These are phyloP conservation scores for Sclerotinia borealis DNA, from an alignment of 2,329 filamentous ascomycete species.

Conservation along the genomic window DNA sequence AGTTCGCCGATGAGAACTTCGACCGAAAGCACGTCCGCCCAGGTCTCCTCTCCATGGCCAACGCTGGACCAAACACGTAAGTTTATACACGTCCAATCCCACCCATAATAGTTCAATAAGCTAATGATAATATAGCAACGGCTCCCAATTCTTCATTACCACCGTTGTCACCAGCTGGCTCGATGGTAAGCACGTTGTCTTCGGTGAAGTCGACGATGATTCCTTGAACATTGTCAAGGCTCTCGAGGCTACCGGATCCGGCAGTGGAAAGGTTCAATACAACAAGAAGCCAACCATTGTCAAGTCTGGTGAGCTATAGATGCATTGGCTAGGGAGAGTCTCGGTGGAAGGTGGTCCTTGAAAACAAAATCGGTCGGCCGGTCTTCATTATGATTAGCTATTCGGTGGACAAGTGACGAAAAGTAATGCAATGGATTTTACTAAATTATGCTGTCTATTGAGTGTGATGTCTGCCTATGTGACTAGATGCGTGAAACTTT, in stretches of 20 bases:
- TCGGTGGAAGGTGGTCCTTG: constrained; percentile 14
- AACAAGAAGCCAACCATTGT: constrained; percentile 53
- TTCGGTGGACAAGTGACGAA: constrained; percentile 11
- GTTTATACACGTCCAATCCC: constrained; percentile 49
- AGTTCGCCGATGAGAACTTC: constrained; percentile 95
- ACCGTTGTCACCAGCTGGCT: constrained; percentile 93
- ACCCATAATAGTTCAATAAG: constrained; percentile 52
- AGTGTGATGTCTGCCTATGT: not conserved
- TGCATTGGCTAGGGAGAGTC: constrained; percentile 34
- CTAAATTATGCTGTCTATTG: constrained; percentile 8
- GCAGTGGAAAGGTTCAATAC: constrained; percentile 50
- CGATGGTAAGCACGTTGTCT: constrained; percentile 93
- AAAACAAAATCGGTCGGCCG: constrained; percentile 10
- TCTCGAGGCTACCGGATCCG: constrained; percentile 54
- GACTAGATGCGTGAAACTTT: not conserved
- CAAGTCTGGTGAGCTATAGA: constrained; percentile 37
- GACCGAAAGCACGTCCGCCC: constrained; percentile 63
- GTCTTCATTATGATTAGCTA: constrained; percentile 10
- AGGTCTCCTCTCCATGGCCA: constrained; percentile 89
- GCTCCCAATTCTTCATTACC: constrained; percentile 97
- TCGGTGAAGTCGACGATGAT: constrained; percentile 58
- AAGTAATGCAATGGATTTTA: constrained; percentile 11
- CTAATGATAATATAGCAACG: constrained; percentile 64
- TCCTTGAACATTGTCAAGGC: constrained; percentile 50
- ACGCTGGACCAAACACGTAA: constrained; percentile 89